A percentile compares a stretch with the other conserved stretches of the same genome.
phyloP scores from a whole-genome alignment of 805 yeast genomes.

The Barnettozyma vustinii region DNA sequence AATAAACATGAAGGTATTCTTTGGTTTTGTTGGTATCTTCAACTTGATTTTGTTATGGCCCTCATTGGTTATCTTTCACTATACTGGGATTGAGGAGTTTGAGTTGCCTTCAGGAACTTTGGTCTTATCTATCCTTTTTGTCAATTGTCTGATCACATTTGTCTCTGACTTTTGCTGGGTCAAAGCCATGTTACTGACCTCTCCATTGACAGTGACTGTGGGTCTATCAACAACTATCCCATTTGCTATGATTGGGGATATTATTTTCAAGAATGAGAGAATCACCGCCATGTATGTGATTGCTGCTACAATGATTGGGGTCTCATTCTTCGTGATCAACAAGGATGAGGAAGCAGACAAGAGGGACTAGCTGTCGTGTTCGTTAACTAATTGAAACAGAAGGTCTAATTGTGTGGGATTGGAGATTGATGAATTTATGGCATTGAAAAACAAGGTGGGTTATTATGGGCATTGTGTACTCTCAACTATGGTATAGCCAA shows the following conservation, averaged over 20 bases:
- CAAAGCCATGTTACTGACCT: conserved; percentile 85
- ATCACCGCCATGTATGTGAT: conserved; percentile 59
- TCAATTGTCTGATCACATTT: conserved; percentile 75
- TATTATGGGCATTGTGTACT: neutral
- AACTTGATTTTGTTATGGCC: conserved; percentile 81
- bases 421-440: neutral
- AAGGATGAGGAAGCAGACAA: conserved; percentile 65
- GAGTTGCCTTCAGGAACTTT: conserved; percentile 56
- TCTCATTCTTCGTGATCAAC: conserved; percentile 81
- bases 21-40: conserved; percentile 91
- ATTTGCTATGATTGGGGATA: conserved; percentile 87
- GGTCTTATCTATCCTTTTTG: conserved; percentile 46
- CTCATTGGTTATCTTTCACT: conserved; percentile 58
- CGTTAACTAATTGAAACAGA: neutral
- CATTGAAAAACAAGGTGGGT: neutral
- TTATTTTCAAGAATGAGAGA: conserved; percentile 59
- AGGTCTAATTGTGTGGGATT: neutral
- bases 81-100: conserved; percentile 59
- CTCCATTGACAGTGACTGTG: conserved; percentile 92
- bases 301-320: conserved; percentile 77
- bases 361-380: conserved; percentile 4
- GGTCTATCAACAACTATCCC: conserved; percentile 94
- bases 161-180: conserved; percentile 95
- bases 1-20: conserved; percentile 80
- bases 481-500: neutral